Evolutionary conservation across 2,329 filamentous ascomycete species (phyloP), one percentile per base, ranked within the genome.

Genomic region (Verticillium nubilum): DNA sequence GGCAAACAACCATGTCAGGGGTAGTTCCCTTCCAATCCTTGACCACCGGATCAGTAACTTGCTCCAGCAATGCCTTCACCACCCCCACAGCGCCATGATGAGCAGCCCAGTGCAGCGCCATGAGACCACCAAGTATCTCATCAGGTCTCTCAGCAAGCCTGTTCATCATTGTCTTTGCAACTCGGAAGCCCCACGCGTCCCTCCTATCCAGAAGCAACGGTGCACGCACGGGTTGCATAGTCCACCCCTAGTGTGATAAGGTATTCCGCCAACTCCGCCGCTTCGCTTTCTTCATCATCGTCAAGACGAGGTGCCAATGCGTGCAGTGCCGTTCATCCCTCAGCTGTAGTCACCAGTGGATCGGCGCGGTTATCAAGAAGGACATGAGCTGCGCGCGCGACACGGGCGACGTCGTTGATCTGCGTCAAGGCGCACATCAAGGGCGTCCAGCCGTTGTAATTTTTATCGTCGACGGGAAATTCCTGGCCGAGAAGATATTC

Each of bases 361-460:
- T 66, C 62, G 3, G 67, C 69, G 7, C 66, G 67, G 47, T 63
- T 62, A 10, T 54, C 42, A 23, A 71, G 67, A 42, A 69, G 64
- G 55, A 63, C n/a, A 19, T 54, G 59, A 10, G 67, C 63, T 17
- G 62, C 57, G 19, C 19, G 15, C 2, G 26, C 54, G 15, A 15
- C 13, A 6, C 33, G 33, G 33, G 33, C 33, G 13, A 37, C 33
- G 15, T 37, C 33, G 15, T 37, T 5, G 31, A 35, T 23, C 5
- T 37, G 19, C 12, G 29, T 37, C 2, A 72, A 56, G 7, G 69
- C 68, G 47, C 69, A 72, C 31, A 69, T 57, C 19, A 72, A 59
- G 5, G 70, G 69, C 12, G 69, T 72, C 70, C 69, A 72, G 53
- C 67, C 65, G 52, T 68, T 67, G 10, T 55, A 12, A 59, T 61